These are phyloP conservation scores for Talaromyces sp. DNA, from an alignment of 2,329 filamentous ascomycete genomes.

Conservation along the genomic window DNA sequence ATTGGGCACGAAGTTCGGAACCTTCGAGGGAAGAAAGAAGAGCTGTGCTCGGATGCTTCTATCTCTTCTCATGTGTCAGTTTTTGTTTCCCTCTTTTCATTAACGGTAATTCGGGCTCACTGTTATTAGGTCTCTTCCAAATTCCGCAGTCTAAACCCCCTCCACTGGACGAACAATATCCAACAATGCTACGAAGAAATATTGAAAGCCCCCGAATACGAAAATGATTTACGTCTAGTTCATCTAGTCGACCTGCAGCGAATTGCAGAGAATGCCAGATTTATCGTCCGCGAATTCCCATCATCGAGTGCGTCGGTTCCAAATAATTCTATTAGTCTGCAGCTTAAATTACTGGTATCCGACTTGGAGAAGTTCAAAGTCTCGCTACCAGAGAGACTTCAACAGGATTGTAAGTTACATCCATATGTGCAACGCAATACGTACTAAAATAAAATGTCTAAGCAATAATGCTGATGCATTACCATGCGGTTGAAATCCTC, in stretches of 20 bases:
- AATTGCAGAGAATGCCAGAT: slow-evolving; percentile 11
- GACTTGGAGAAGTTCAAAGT: slow-evolving; percentile 10
- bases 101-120: background rate
- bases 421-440: background rate
- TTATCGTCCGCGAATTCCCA: slow-evolving; percentile 5
- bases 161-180: slow-evolving; percentile 12
- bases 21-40: slow-evolving; percentile 14
- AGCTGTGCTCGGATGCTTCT: slow-evolving; percentile 15
- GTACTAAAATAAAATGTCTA: background rate
- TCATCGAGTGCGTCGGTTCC: slow-evolving; percentile 5
- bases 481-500: slow-evolving; percentile 10
- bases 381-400: slow-evolving; percentile 7
- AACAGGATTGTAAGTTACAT: slow-evolving; percentile 12
- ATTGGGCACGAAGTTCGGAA: slow-evolving; percentile 12
- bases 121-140: slow-evolving; percentile 10
- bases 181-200: slow-evolving; percentile 14
- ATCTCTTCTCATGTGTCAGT: slow-evolving; percentile 12
- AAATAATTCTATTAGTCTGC: slow-evolving; percentile 1
- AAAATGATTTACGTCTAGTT: slow-evolving; percentile 9
- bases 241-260: slow-evolving; percentile 10
- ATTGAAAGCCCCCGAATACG: slow-evolving; percentile 7
- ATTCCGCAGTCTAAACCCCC: slow-evolving; percentile 9
- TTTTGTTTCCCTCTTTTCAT: background rate
- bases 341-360: slow-evolving; percentile 11
- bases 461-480: slow-evolving; percentile 12